Evolutionary conservation across 2,329 filamentous ascomycete species (phyloP).

Genomic region (Alternaria infectoria): DNA sequence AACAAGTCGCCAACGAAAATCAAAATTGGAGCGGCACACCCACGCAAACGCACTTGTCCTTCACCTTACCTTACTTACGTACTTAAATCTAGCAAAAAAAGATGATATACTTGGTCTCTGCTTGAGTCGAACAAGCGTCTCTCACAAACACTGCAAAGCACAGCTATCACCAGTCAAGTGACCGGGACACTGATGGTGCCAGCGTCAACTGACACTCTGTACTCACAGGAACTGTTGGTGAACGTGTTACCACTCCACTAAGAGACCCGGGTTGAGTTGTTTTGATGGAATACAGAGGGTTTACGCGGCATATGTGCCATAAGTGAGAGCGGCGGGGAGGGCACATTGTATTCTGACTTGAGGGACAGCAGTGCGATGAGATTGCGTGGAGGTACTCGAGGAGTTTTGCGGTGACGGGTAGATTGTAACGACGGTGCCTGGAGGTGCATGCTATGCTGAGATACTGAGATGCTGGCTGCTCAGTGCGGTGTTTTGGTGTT

Average conservation of each 20-base stretch:
- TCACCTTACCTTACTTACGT: not conserved
- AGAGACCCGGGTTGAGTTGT: not conserved
- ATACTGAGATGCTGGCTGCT: not conserved
- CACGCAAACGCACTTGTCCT: not conserved
- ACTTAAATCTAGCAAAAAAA: not conserved
- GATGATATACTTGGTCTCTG: not conserved
- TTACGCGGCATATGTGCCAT: not conserved
- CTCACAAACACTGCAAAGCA: not conserved
- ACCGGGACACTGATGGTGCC: too few relatives aligned
- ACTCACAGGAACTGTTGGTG: too few relatives aligned
- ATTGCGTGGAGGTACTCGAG: too few relatives aligned
- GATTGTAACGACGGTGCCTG: not conserved
- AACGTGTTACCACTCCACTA: not conserved
- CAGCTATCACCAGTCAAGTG: too few relatives aligned
- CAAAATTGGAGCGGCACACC: not conserved
- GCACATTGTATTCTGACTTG: too few relatives aligned
- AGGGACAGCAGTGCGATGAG: too few relatives aligned
- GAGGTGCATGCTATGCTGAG: not conserved
- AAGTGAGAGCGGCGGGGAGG: too few relatives aligned
- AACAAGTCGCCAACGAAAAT: not conserved
- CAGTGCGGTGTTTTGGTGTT: not conserved
- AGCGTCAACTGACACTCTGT: too few relatives aligned
- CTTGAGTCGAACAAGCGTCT: not conserved
- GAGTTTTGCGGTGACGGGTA: not conserved
- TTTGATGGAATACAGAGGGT: not conserved